Conservation (phyloP, 176 grass and related monocot genomes). For the Poa pratensis region DNA sequence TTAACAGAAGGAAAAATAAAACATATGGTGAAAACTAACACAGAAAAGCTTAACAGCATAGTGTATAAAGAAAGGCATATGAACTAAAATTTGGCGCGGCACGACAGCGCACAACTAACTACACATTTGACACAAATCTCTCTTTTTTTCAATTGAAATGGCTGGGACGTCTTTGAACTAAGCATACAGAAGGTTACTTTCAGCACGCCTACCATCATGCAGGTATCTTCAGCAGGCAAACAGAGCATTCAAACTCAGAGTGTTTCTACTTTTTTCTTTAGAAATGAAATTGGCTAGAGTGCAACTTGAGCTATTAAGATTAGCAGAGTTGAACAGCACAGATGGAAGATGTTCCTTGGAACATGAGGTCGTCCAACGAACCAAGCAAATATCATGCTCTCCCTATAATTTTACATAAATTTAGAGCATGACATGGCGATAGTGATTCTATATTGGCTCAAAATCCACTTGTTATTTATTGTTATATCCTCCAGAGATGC, state of each 20-base stretch:
- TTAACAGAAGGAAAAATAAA: neutral
- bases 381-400: neutral
- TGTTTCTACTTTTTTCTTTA: slow-evolving; percentile 7
- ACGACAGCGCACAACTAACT: neutral
- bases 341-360: neutral
- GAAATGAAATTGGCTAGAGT: neutral
- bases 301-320: neutral
- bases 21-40: neutral
- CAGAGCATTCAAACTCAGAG: neutral
- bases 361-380: neutral
- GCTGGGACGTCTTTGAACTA: neutral
- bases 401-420: neutral
- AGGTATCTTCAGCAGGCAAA: neutral
- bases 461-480: neutral
- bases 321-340: neutral
- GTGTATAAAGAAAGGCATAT: neutral
- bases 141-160: neutral
- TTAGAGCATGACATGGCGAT: neutral
- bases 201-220: neutral
- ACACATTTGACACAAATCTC: neutral
- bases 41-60: neutral
- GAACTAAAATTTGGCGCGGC: neutral
- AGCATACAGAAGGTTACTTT: slow-evolving; percentile 21
- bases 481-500: neutral
- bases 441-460: neutral